These are phyloP conservation scores for Strobilomyces dryophilus DNA, from an alignment of 768 basidiomycete species.

Conservation along the genomic window DNA sequence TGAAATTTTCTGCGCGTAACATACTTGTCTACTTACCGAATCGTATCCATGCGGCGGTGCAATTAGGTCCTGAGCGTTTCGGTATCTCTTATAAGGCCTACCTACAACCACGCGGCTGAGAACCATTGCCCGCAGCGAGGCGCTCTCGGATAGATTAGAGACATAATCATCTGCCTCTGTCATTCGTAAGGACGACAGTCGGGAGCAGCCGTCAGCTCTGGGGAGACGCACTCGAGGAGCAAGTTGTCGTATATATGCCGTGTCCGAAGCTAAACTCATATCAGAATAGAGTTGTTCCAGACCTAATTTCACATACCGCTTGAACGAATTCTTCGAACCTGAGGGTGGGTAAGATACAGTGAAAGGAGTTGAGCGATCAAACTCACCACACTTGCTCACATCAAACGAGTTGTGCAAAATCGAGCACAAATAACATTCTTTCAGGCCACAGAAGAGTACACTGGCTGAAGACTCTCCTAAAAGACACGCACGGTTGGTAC, in stretches of 20 bases:
- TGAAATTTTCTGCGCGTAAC: conserved; percentile 3
- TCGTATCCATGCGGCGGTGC: conserved; percentile 56
- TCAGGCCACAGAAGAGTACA: conserved; percentile 44
- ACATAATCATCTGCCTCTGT: conserved; percentile 67
- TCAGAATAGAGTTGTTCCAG: neutral
- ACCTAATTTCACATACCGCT: conserved; percentile 31
- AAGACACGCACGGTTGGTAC: conserved; percentile 56
- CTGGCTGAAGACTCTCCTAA: conserved; percentile 50
- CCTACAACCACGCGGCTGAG: conserved; percentile 65
- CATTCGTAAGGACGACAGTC: conserved; percentile 4
- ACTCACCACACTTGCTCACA: conserved; percentile 52
- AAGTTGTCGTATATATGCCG: conserved; percentile 63
- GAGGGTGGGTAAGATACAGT: conserved; percentile 9
- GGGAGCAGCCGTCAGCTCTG: neutral
- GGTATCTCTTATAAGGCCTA: conserved; percentile 45
- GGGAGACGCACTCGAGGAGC: conserved; percentile 54
- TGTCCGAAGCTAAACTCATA: conserved; percentile 51
- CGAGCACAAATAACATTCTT: conserved; percentile 52
- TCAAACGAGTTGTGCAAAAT: conserved; percentile 60
- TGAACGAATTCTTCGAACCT: conserved; percentile 57
- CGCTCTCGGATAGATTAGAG: conserved; percentile 37
- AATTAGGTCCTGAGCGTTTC: conserved; percentile 45
- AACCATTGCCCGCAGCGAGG: conserved; percentile 47
- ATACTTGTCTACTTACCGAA: conserved; percentile 40
- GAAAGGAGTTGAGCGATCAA: neutral